Evolutionary conservation across 2,329 filamentous ascomycete genomes (phyloP), one percentile per base, ranked within the genome.

Genomic region (Monascus ruber): DNA sequence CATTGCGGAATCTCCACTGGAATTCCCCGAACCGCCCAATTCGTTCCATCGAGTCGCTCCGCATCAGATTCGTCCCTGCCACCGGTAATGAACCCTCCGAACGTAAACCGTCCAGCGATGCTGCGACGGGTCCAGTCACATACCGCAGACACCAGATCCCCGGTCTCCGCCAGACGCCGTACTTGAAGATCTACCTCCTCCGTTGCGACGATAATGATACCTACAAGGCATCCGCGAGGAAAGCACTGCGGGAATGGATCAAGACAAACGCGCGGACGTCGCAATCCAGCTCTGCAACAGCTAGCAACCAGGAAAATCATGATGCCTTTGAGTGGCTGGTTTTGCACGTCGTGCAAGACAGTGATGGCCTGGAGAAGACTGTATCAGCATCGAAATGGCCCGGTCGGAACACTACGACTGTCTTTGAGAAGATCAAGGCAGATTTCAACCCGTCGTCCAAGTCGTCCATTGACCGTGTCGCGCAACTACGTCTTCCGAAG

Each of bases 251-350:
- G 37, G 88, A 96, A 48, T 98, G 91, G 91, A 77, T 96, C 52
- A 93, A 91, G 61, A 69, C 75, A 5, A 74, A 93, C 46, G 79
- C 81, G 0, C 73, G 77, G 0, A 68, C 75, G 0, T 69, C 76
- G 2, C 67, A 74, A 41, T 48, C 57, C 7, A 48, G 59, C 41
- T 51, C 52, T 26, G 57, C 66, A 26, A 59, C 66, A 17, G 85
- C 71, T 53, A 85, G 71, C 53, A 80, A 77, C 17, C 81, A 87
- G 54, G 89, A 95, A 55, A 91, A 93, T 45, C 91, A 98, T 55
- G 89, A 98, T 66, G 89, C 91, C 0, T 94, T 83, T 50, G 91
- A 98, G 62, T 96, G 88, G 84, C 70, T 98, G 47, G 85, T 98
- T 39, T 58, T 98, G 24, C 91, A 98, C 59, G 85, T 98, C 25